Evolutionary conservation across 805 yeast genomes (phyloP).

Genomic region (Hanseniaspora vineae): DNA sequence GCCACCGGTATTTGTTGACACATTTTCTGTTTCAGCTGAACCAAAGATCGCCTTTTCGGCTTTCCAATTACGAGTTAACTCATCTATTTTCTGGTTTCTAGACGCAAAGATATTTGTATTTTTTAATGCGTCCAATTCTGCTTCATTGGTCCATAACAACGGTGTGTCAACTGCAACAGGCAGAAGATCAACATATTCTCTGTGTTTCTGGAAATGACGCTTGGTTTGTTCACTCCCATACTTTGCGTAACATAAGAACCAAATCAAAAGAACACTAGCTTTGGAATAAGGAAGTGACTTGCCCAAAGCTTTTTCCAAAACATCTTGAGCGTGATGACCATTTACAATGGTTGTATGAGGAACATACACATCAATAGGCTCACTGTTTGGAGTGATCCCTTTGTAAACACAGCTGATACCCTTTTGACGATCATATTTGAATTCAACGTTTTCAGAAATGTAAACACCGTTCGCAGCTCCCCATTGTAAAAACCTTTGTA

Average conservation of each 20-base stretch:
- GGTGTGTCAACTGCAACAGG: constrained; percentile 43
- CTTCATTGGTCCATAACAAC: constrained; percentile 42
- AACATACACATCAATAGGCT: constrained; percentile 16
- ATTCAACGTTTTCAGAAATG: constrained; percentile 23
- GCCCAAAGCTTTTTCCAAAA: constrained; percentile 12
- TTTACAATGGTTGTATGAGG: constrained; percentile 21
- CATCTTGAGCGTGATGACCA: constrained; percentile 11
- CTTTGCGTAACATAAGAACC: constrained; percentile 31
- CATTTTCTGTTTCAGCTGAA: neutral
- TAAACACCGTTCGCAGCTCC: constrained; percentile 26
- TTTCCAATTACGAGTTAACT: constrained; percentile 55
- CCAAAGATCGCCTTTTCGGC: neutral
- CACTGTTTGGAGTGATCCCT: constrained; percentile 9
- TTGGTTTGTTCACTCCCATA: constrained; percentile 16
- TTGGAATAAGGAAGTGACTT: constrained; percentile 6
- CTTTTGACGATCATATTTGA: constrained; percentile 18
- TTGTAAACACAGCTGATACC: constrained; percentile 27
- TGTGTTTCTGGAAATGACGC: constrained; percentile 3
- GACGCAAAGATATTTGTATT: constrained; percentile 58
- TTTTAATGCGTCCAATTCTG: constrained; percentile 37
- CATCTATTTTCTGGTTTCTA: constrained; percentile 31
- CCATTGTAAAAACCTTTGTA: constrained; percentile 22
- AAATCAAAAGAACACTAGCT: constrained; percentile 25
- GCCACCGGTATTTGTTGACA: neutral
- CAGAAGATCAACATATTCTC: constrained; percentile 37